Percentiles rank a stretch among this genome's conserved stretches.
These are phyloP conservation scores for Fraxinus cuspidata DNA, from an alignment of 257 asterid genomes.

Conservation along the genomic window DNA sequence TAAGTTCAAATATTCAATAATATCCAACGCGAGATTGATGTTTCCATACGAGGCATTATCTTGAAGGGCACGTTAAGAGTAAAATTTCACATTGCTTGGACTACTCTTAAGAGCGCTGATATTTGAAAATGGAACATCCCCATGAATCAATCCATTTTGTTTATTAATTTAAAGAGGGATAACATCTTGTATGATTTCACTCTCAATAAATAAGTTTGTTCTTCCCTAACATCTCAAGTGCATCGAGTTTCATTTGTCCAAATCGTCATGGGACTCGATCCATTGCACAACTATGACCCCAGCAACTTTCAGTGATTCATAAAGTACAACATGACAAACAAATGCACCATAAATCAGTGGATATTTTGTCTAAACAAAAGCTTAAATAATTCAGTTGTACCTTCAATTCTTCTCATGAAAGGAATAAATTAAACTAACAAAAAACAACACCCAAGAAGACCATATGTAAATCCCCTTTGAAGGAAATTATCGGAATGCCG, in stretches of 20 bases:
- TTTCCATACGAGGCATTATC: too few relatives aligned
- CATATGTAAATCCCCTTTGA: slow-evolving; percentile 28
- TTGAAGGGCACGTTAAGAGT: too few relatives aligned
- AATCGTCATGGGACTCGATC: too few relatives aligned
- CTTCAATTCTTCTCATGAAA: slow-evolving; percentile 39
- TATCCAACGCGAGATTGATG: too few relatives aligned
- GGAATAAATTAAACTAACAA: slow-evolving; percentile 49
- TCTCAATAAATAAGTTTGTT: too few relatives aligned
- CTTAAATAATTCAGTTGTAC: slow-evolving; percentile 28
- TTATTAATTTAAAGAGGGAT: not conserved
- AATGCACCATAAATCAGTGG: not conserved
- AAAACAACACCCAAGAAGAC: slow-evolving; percentile 32
- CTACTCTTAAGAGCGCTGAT: too few relatives aligned
- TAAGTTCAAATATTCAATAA: too few relatives aligned
- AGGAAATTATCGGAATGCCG: slow-evolving; percentile 33
- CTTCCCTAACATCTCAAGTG: too few relatives aligned
- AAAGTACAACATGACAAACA: not conserved
- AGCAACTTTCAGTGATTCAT: not conserved
- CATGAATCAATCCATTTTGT: not conserved
- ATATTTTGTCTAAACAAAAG: slow-evolving; percentile 22
- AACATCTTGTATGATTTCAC: not conserved
- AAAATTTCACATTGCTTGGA: too few relatives aligned
- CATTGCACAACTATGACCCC: too few relatives aligned
- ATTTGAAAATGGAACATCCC: not conserved
- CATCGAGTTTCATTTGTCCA: too few relatives aligned